These are phyloP conservation scores for Dentipellis sp. DNA, from an alignment of 768 basidiomycete species.

Conservation along the genomic window DNA sequence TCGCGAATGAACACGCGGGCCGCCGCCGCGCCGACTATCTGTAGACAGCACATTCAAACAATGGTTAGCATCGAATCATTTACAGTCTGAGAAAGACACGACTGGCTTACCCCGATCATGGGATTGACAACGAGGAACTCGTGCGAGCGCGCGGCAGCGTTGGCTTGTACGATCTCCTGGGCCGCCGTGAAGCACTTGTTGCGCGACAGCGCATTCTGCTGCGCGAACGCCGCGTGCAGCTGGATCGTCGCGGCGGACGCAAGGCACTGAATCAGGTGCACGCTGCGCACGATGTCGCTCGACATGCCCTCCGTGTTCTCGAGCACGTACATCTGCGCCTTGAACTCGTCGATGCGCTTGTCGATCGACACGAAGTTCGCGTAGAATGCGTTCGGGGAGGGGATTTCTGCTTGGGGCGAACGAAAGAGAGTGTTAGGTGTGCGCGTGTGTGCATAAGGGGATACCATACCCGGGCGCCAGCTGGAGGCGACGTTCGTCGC, in stretches of 20 bases:
- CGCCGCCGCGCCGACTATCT: slow-evolving; percentile 11
- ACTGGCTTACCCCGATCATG: slow-evolving; percentile 6
- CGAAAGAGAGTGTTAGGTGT: background rate
- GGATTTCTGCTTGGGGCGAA: slow-evolving; percentile 1
- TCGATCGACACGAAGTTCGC: slow-evolving; percentile 19
- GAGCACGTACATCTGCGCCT: slow-evolving; percentile 14
- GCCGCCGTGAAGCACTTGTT: slow-evolving; percentile 12
- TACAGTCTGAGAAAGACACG: background rate
- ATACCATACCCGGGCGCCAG: slow-evolving; percentile 21
- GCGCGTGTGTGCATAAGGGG: background rate
- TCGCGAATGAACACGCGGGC: slow-evolving; percentile 13
- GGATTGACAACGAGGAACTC: slow-evolving; percentile 1
- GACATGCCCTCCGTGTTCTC: slow-evolving; percentile 6
- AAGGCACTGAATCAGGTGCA: slow-evolving; percentile 19
- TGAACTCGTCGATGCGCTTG: slow-evolving; percentile 22
- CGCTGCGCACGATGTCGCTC: slow-evolving; percentile 14
- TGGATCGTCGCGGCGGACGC: slow-evolving; percentile 21
- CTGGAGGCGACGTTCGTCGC: slow-evolving; percentile 41
- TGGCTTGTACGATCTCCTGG: slow-evolving; percentile 7
- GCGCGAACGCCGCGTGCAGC: slow-evolving; percentile 18
- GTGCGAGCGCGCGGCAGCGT: background rate
- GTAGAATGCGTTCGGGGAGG: slow-evolving; percentile 14
- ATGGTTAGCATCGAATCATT: background rate
- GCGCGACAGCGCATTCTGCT: slow-evolving; percentile 11
- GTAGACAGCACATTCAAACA: background rate